Conservation (phyloP, 768 basidiomycete genomes). For the Suillus sp. region DNA sequence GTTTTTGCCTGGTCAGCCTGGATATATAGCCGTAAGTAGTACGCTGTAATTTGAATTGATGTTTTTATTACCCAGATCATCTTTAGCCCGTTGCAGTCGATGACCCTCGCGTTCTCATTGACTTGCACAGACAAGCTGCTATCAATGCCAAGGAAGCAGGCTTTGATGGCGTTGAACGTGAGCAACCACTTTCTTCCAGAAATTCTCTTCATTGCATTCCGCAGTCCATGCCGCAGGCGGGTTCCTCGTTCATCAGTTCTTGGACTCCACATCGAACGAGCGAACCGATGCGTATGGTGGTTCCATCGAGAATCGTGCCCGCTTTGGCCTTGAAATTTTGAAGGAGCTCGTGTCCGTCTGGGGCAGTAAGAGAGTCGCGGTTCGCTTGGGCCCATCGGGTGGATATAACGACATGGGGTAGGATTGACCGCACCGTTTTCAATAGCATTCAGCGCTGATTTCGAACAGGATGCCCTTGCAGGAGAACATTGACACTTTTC, state of each 20-base stretch:
- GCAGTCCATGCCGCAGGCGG: slow-evolving; percentile 48
- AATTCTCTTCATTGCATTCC: background rate
- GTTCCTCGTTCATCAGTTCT: slow-evolving; percentile 51
- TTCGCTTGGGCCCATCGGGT: slow-evolving; percentile 47
- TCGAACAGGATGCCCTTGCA: slow-evolving; percentile 43
- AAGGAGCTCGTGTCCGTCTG: slow-evolving; percentile 45
- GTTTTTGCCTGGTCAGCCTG: slow-evolving; percentile 37
- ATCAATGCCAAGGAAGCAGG: slow-evolving; percentile 53
- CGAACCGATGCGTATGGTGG: slow-evolving; percentile 65
- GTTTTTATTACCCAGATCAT: background rate
- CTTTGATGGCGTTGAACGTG: slow-evolving; percentile 57
- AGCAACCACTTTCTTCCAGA: slow-evolving; percentile 15
- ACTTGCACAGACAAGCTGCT: slow-evolving; percentile 46
- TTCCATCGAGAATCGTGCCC: slow-evolving; percentile 54
- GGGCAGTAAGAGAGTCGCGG: slow-evolving; percentile 43
- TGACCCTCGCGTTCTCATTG: slow-evolving; percentile 44
- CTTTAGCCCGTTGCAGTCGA: slow-evolving; percentile 42
- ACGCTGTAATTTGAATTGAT: background rate
- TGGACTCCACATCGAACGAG: slow-evolving; percentile 48
- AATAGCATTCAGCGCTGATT: background rate
- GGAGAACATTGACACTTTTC: slow-evolving; percentile 45
- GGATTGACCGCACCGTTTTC: background rate
- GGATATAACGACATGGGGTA: slow-evolving; percentile 51
- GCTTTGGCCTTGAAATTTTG: slow-evolving; percentile 55
- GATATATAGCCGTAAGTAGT: background rate